Conservation (phyloP, 306 rosid genomes). For the Heteromeles arbutifolia region DNA sequence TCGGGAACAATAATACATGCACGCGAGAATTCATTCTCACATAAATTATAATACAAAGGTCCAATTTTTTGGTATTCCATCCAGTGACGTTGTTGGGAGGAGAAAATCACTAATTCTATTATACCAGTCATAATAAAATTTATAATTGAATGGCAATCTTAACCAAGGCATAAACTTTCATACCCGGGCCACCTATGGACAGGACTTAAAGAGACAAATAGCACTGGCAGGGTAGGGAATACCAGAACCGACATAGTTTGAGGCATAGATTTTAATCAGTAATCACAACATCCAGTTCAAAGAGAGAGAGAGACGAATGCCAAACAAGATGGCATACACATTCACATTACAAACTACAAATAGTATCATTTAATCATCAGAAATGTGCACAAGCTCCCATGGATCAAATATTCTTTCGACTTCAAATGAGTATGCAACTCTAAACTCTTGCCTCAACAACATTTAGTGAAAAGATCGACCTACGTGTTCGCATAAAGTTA, state of each 20-base stretch:
- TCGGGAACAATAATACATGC: not conserved
- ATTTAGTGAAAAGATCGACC: not conserved
- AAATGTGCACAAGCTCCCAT: not conserved
- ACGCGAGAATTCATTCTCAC: not conserved
- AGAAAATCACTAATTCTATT: not conserved
- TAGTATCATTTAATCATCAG: not conserved
- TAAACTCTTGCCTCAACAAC: not conserved
- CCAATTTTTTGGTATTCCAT: too few relatives aligned
- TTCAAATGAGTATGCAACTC: not conserved
- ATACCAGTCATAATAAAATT: not conserved
- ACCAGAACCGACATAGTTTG: not conserved
- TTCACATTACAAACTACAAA: not conserved
- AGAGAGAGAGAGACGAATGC: not conserved
- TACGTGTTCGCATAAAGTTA: too few relatives aligned
- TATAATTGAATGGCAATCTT: not conserved
- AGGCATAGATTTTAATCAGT: not conserved
- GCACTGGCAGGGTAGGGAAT: not conserved
- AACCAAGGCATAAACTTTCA: not conserved
- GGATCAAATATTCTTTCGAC: not conserved
- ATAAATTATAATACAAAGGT: not conserved
- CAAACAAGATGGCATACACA: not conserved
- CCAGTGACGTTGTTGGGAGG: not conserved
- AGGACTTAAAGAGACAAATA: not conserved
- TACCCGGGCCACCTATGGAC: not conserved
- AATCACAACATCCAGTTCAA: not conserved